Conservation (phyloP, 306 rosid genomes). For the Potentilla sterilis region DNA sequence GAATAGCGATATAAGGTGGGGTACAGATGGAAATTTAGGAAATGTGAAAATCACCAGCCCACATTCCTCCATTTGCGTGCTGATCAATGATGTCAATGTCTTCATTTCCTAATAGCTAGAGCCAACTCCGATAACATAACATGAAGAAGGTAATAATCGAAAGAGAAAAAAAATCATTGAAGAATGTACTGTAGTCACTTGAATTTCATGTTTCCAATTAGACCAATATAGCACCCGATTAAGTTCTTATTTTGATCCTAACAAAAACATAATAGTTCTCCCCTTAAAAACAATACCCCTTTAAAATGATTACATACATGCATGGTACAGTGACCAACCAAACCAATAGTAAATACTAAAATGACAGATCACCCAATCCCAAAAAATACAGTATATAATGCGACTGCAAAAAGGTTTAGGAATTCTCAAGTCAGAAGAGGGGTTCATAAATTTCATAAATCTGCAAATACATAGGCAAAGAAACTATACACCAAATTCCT, state of each 20-base stretch:
- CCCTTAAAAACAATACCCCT: background rate
- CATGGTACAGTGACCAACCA: background rate
- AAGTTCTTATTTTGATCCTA: background rate
- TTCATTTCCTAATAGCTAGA: background rate
- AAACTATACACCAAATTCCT: constrained; percentile 11
- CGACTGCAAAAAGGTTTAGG: background rate
- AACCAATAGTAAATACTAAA: background rate
- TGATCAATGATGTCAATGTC: background rate
- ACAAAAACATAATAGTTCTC: background rate
- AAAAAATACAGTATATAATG: background rate
- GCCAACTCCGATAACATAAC: background rate
- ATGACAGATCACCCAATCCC: constrained; percentile 7
- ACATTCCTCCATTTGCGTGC: background rate
- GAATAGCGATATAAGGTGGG: background rate
- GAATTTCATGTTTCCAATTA: background rate
- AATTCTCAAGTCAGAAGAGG: background rate
- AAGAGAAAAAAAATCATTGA: too few species aligned
- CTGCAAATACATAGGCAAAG: background rate
- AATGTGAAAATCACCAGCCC: background rate
- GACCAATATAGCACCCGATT: background rate
- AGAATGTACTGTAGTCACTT: too few species aligned
- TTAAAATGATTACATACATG: constrained; percentile 1
- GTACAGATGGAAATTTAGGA: background rate
- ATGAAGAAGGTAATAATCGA: background rate
- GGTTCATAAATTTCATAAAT: background rate